Evolutionary conservation across 1,139 yeast species (phyloP).

Genomic region (Saccharomyces pastorianus): DNA sequence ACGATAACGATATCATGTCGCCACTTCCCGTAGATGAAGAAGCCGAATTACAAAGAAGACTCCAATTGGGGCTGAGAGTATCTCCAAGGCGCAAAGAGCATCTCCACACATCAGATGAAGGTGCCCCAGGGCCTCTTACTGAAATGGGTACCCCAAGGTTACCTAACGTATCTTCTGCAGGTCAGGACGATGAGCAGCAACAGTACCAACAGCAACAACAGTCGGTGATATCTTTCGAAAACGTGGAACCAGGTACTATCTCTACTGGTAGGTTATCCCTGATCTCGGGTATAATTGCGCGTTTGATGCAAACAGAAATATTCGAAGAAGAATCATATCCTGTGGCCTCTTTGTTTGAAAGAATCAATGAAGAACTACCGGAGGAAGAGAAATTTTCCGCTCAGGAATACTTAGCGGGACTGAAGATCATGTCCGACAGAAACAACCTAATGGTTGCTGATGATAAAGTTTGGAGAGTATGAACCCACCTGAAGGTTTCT

Average conservation of each 20-base stretch:
- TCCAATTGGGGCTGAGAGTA: conserved; percentile 25
- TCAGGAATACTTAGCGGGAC: conserved; percentile 48
- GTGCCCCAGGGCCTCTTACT: conserved; percentile 19
- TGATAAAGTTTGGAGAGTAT: conserved; percentile 53
- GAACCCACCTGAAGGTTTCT: neutral
- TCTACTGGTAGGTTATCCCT: conserved; percentile 44
- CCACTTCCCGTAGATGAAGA: conserved; percentile 24
- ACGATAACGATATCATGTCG: conserved; percentile 14
- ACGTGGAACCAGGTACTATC: conserved; percentile 33
- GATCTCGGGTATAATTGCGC: conserved; percentile 42
- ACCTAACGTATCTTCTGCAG: conserved; percentile 26
- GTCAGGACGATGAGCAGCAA: conserved; percentile 23
- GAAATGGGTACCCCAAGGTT: conserved; percentile 20
- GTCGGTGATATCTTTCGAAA: conserved; percentile 23
- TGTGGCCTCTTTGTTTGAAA: conserved; percentile 37
- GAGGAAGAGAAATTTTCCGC: conserved; percentile 54
- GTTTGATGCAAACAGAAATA: conserved; percentile 39
- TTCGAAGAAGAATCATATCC: conserved; percentile 46
- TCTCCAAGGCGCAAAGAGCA: conserved; percentile 24
- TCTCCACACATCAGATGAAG: conserved; percentile 13
- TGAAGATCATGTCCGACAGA: conserved; percentile 44
- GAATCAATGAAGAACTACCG: conserved; percentile 45
- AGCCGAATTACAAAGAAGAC: conserved; percentile 24
- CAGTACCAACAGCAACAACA: conserved; percentile 10
- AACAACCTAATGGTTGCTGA: conserved; percentile 56